phyloP scores from a whole-genome alignment of 208 protist genomes.

The Angomonas deanei region DNA sequence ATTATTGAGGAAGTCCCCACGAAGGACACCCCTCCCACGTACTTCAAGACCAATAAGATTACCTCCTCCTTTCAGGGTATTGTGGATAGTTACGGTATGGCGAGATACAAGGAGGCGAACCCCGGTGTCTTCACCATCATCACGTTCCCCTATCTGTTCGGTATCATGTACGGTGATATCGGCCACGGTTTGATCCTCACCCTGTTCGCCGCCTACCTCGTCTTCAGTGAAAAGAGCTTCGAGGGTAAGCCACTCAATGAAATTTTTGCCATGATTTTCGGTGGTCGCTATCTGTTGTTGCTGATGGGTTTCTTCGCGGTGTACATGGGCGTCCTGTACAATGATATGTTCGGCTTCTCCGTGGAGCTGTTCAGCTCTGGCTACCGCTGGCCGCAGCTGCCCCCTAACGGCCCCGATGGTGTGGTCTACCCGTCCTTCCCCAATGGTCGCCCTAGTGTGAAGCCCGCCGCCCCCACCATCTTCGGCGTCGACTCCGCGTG shows the following conservation, averaged over 20 bases:
- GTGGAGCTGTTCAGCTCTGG: conserved; percentile 81
- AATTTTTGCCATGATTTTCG: conserved; percentile 86
- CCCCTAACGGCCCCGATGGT: conserved; percentile 35
- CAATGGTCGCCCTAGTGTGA: conserved; percentile 38
- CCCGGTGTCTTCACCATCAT: conserved; percentile 95
- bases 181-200: conserved; percentile 96
- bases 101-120: conserved; percentile 92
- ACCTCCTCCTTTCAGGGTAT: conserved; percentile 96
- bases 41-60: conserved; percentile 97
- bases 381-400: conserved; percentile 39
- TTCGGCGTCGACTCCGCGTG: conserved; percentile 90
- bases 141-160: conserved; percentile 99
- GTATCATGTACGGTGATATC: conserved; percentile 99
- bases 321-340: conserved; percentile 97
- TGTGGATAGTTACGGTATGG: conserved; percentile 97
- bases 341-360: conserved; percentile 90
- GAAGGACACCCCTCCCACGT: conserved; percentile 94
- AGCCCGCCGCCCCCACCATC: conserved; percentile 27
- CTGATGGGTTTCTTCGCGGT: conserved; percentile 95
- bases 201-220: conserved; percentile 70
- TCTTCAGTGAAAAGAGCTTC: conserved; percentile 87
- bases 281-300: conserved; percentile 93
- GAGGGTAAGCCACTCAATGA: conserved; percentile 84
- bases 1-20: conserved; percentile 90
- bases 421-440: conserved; percentile 37